Evolutionary conservation across 345 rosid genomes (phyloP).

Genomic region (rapeseed (Brassica napus)): Da-Ae NC_063436.1:1840001-1840500

Average conservation of each 20-base stretch:
- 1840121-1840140: neutral
- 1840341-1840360: no score
- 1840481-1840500: neutral
- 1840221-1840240: no score
- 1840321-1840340: no score
- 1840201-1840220: neutral
- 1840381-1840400: neutral
- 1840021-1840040: neutral
- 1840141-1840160: neutral
- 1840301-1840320: no score
- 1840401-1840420: neutral
- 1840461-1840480: no score
- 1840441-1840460: no score
- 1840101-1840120: constrained; percentile 2
- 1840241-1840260: no score
- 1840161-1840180: neutral
- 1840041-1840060: neutral
- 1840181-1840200: neutral
- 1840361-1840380: no score
- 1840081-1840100: constrained; percentile 6
- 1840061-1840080: neutral
- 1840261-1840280: no score
- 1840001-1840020: constrained; percentile 11
- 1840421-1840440: neutral
- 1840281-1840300: no score